Evolutionary conservation across 164 flowering plant species (phyloP).

Genomic region (Santalum album): DNA sequence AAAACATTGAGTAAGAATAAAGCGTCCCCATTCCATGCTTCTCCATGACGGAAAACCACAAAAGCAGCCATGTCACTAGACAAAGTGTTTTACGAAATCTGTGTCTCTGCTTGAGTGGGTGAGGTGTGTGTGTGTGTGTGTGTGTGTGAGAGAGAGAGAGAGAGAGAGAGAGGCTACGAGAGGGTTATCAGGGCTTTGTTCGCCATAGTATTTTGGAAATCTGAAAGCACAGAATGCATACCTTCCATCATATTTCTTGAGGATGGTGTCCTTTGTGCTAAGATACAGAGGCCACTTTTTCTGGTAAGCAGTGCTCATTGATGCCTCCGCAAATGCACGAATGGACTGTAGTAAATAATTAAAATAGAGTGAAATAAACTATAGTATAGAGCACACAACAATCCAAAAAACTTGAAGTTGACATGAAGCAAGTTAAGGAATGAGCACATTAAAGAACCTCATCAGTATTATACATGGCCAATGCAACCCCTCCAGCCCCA

Average conservation of each 20-base stretch:
- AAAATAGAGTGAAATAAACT: constrained; percentile 2
- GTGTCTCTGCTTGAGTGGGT: no score
- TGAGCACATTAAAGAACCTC: constrained; percentile 47
- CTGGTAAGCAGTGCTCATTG: constrained; percentile 73
- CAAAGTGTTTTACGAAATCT: neutral
- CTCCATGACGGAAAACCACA: no score
- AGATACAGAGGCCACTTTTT: constrained; percentile 99
- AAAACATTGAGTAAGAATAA: no score
- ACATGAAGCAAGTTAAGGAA: neutral
- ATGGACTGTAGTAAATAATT: constrained; percentile 54
- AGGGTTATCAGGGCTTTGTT: no score
- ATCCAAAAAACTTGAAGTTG: neutral
- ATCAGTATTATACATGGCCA: constrained; percentile 94
- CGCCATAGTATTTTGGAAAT: neutral
- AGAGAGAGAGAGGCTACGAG: no score
- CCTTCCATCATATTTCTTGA: constrained; percentile 99
- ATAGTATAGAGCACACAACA: neutral
- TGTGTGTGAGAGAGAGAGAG: no score
- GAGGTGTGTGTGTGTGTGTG: no score
- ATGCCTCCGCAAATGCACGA: constrained; percentile 86
- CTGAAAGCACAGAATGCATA: constrained; percentile 13
- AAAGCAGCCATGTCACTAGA: neutral
- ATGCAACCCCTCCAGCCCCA: constrained; percentile 87
- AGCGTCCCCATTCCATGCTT: no score
- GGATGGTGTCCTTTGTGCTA: constrained; percentile 95